Base-by-base conservation (phyloP, 345 rosid species). In the Populus tremula region DNA sequence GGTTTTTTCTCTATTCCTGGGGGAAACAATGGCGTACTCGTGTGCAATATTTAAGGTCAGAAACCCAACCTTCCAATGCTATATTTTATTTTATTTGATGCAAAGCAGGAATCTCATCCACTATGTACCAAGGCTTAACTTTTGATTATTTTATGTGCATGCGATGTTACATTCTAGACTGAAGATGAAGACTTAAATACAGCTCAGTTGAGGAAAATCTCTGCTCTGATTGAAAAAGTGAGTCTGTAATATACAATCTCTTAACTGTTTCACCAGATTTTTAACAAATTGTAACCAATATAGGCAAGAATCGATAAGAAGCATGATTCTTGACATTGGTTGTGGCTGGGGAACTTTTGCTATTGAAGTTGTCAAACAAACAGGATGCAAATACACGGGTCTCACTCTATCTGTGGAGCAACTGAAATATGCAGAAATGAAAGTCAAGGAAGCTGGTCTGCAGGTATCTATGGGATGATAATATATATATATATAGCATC, bases 311-410 rank as follows among this genome's bases (percentile, higher is more conserved):
- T 95, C 70, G 81, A 73, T 47, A 88, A 87, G 74, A 63, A 80
- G 4, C 92, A 93, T 70, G 91, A 85, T 95, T 82, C 91, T 95
- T 8, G 98, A 95, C 78, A 91, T 95, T 59, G 99, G 99, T 36
- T 90, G 87, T 33, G 99, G 99, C 33, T 95, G 99, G 99, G 99
- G 99, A 80, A 81, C 91, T 66, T 87, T 93, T 31, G 99, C 96
- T 53, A 87, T 95, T 35, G 96, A 95, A 86, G 88, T 89, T 69
- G 99, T 95, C 71, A 88, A 80, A 86, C 86, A 84, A 87, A 95
- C 98, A 17, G 94, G 96, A 75, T 95, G 99, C 85, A 89, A 75
- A 80, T 93, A 95, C 80, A 93, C 98, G 0, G 98, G 98, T 72
- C 89, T 95, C 71, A 93, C 98, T 11, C 76, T 95, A 10, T 95